Conservation (phyloP, 2,329 filamentous ascomycete species). For the Beauveria brongniartii region DNA sequence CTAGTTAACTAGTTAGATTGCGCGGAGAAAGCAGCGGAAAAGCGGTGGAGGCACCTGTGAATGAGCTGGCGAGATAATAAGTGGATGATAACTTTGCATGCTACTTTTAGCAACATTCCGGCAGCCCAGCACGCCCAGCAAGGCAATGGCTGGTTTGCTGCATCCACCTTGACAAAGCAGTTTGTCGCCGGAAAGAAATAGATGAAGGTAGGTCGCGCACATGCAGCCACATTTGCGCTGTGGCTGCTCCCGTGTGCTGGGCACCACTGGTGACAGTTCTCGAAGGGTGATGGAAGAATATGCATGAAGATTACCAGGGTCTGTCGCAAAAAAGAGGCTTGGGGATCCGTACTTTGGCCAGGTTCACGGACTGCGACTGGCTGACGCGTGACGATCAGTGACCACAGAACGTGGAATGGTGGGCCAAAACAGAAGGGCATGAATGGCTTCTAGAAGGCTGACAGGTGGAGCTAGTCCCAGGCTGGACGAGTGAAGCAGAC, state of each 20-base stretch:
- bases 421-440: slow-evolving; percentile 6
- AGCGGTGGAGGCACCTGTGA: not conserved
- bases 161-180: not conserved
- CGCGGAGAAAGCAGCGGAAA: not conserved
- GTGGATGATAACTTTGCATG: not conserved
- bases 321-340: not conserved
- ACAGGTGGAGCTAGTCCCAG: slow-evolving; percentile 23
- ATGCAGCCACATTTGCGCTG: not conserved
- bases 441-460: slow-evolving; percentile 30
- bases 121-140: not conserved
- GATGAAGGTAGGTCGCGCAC: not conserved
- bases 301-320: slow-evolving; percentile 7
- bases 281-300: not conserved
- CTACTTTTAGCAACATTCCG: not conserved
- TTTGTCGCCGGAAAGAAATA: not conserved
- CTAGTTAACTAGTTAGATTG: not conserved
- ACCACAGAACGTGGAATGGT: not conserved
- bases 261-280: not conserved
- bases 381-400: not conserved
- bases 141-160: not conserved
- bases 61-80: not conserved
- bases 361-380: not conserved
- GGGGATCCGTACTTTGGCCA: not conserved
- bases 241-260: not conserved
- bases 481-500: slow-evolving; percentile 17